Evolutionary conservation across 129 eudicot genomes (phyloP), one percentile per base, ranked within the genome.

Genomic region (Cynara cardunculus): DNA sequence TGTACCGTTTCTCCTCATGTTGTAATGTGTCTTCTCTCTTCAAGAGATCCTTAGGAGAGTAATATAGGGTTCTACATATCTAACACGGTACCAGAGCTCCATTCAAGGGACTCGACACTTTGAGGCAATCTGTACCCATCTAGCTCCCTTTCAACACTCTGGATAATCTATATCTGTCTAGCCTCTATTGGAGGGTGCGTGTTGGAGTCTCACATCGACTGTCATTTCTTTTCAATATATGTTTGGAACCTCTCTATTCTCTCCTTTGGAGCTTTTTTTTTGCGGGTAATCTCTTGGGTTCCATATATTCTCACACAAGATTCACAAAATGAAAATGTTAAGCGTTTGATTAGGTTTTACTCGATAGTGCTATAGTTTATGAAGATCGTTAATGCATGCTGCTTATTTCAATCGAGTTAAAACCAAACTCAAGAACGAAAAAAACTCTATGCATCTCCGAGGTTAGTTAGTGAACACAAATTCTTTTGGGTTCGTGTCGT

Each of bases 381-480:
- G 12, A 74, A 67, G 25, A 69, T 69, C 16, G 69, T 56, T 37
- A 14, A 24, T 10, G 21, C 35, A 70, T 53, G 73, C 80, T 35
- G 71, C 76, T 37, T 84, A 85, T 85, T 61, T 88, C 5, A 75
- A 74, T 64, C 84, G 75, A 28, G 71, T 74, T 71, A 66, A 41
- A 25, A 75, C 71, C 65, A 76, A 83, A 70, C 80, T 68, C 28
- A 85, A 71, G 78, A 78, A 74, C 25, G 28, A 34, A 65, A 65
- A 79, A 25, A 84, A 35, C 46, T 70, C 34, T 75, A 74, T 77
- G 80, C 78, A 22, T 75, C 68, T 74, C 81, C 53, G 84, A 90
- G 91, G 94, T 92, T 78, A 85, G 25, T 69, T 64, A 62, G 7
- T 32, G 0, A 22, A 71, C 67, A 75, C 24, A 21, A 31, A 26